A percentile compares a stretch with the other conserved stretches of the same genome.
These are phyloP conservation scores for Myxozyma mucilagina DNA, from an alignment of 805 yeast genomes.

Conservation along the genomic window DNA sequence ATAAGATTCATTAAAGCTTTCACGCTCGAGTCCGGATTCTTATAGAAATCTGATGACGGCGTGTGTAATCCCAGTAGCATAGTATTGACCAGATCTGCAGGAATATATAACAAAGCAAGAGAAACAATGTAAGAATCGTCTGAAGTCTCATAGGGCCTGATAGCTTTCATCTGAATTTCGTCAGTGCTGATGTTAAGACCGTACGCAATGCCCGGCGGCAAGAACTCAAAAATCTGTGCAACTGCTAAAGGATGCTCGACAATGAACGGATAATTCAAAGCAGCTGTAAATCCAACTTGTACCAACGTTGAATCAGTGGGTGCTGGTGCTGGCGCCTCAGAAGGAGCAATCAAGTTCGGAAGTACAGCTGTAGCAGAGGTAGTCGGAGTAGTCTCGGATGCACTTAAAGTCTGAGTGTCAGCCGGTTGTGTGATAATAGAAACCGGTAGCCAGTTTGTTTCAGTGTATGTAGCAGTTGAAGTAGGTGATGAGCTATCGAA, in stretches of 20 bases:
- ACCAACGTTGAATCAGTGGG: conserved; percentile 53
- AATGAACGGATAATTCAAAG: conserved; percentile 81
- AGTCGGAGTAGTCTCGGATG: conserved; percentile 27
- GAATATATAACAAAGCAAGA: conserved; percentile 85
- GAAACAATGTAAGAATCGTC: conserved; percentile 69
- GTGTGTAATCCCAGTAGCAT: conserved; percentile 55
- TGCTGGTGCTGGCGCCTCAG: conserved; percentile 45
- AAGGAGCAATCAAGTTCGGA: conserved; percentile 81
- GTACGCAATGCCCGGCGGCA: conserved; percentile 68
- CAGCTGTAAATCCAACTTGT: conserved; percentile 74
- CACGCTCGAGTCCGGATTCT: conserved; percentile 57
- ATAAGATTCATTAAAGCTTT: conserved; percentile 63
- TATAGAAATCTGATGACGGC: conserved; percentile 59
- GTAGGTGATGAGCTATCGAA: conserved; percentile 2
- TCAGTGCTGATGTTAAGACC: conserved; percentile 54
- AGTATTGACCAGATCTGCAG: conserved; percentile 50
- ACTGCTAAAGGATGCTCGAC: conserved; percentile 70
- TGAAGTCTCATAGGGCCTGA: conserved; percentile 71
- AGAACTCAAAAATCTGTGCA: conserved; percentile 80
- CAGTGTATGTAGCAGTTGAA: conserved; percentile 22
- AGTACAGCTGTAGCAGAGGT: conserved; percentile 47
- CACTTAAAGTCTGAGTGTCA: conserved; percentile 38
- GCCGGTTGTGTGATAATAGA: conserved; percentile 42
- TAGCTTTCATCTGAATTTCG: conserved; percentile 59
- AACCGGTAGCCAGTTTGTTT: conserved; percentile 49